Evolutionary conservation across 345 rosid genomes (phyloP), one percentile per base, ranked within the genome.

Genomic region (Aquilaria malaccensis): DNA sequence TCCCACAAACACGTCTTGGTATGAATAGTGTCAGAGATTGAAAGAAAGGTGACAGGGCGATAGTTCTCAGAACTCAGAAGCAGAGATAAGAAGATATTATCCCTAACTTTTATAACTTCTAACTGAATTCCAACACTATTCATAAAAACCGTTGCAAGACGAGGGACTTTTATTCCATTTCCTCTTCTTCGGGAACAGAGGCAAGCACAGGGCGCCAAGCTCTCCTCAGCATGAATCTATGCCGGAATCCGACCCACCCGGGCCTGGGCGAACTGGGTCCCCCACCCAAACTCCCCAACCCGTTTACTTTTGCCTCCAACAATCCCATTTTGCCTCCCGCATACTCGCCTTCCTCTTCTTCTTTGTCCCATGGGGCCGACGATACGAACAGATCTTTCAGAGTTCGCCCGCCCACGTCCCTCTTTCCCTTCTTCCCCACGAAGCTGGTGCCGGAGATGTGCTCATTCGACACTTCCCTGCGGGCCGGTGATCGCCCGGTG

Each of bases 201-300:
- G 50, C 74, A 0, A 89, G 91, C 80, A 76, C 78, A 7, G 98
- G 97, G 12, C 94, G 84, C 97, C 98, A 89, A 56, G 83, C 82
- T 76, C 79, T 76, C 67, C 84, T 78, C 59, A 82, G 55, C 11
- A 89, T 67, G 57, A 74, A 56, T 69, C 90, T 60, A 51, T 81
- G 82, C 59, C 97, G 71, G 50, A 84, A 72, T 45, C 97, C 90
- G 14, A 84, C 65, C 92, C 92, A 84, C 41, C 73, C 82, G 47
- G 89, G 77, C 74, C 82, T 60, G 11, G 76, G 66, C 10, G 81
- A 73, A 43, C 72, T 73, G 30, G 71, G 59, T 62, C 72, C 84
- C 13, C 51, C 70, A 7, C 60, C 73, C 48, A 66, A 58, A 0
- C 74, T 79, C 9, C 50, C 81, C 60, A 60, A 45, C 37, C 66